Percentiles rank a stretch among this genome's conserved stretches.
These are phyloP conservation scores for Yarrowia galli DNA, from an alignment of 1,139 yeast species.

Conservation along the genomic window DNA sequence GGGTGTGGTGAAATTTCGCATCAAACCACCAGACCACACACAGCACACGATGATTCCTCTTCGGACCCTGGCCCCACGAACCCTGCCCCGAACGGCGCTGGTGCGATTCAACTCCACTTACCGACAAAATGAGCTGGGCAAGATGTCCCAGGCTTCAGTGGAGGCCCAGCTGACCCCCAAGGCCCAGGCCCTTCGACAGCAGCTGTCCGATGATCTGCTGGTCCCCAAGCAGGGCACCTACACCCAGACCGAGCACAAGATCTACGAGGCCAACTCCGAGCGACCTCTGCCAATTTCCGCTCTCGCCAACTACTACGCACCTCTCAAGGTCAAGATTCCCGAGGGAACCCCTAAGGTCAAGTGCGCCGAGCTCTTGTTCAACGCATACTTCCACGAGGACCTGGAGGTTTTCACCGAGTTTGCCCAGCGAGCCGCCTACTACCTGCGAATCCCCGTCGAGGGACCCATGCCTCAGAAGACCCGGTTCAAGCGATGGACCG, in stretches of 20 bases:
- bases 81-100: constrained; percentile 36
- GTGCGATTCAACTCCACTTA: constrained; percentile 38
- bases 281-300: constrained; percentile 84
- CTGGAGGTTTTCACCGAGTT: constrained; percentile 83
- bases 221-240: constrained; percentile 20
- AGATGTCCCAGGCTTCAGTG: constrained; percentile 33
- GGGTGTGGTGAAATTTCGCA: neutral
- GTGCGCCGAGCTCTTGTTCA: constrained; percentile 64
- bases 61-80: constrained; percentile 37
- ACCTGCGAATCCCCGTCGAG: constrained; percentile 81
- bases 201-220: constrained; percentile 33
- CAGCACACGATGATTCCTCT: constrained; percentile 36
- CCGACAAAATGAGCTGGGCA: constrained; percentile 21
- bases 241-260: constrained; percentile 30
- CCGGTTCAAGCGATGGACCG: constrained; percentile 90
- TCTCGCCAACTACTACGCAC: constrained; percentile 81
- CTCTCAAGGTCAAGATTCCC: constrained; percentile 70
- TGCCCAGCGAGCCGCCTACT: constrained; percentile 88
- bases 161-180: constrained; percentile 28
- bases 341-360: constrained; percentile 74
- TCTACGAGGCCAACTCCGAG: constrained; percentile 41
- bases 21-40: neutral
- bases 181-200: constrained; percentile 36
- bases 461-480: constrained; percentile 73
- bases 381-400: constrained; percentile 74